Conservation (phyloP, 495 filamentous ascomycete species). For the Neurospora sp. region DNA sequence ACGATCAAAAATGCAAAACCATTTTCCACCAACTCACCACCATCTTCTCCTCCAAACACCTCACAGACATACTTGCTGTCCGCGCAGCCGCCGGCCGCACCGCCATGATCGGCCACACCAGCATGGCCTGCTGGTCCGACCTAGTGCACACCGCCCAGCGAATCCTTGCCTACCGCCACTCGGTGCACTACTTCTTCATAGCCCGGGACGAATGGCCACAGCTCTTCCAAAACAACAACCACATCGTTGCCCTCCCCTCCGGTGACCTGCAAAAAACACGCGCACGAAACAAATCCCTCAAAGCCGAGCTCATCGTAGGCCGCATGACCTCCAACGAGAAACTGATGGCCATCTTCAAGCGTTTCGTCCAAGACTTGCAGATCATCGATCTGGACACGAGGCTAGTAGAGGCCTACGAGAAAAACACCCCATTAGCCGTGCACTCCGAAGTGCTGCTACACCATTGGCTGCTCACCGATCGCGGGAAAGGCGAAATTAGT, state of each 20-base stretch:
- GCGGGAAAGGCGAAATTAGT: not conserved
- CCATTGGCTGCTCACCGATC: not conserved
- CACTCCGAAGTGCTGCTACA: conserved; percentile 11
- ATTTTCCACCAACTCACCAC: fast-evolving
- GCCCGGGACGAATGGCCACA: conserved; percentile 5
- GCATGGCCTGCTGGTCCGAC: conserved; percentile 4
- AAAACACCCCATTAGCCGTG: not conserved
- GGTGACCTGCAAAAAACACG: not conserved
- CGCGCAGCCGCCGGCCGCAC: not conserved
- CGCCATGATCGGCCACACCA: not conserved
- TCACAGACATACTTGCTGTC: not conserved
- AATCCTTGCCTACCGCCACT: conserved; percentile 4
- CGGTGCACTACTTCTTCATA: not conserved
- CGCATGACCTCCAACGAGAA: not conserved
- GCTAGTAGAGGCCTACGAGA: not conserved
- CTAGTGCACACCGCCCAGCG: conserved; percentile 3
- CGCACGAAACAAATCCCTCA: not conserved
- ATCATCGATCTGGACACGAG: not conserved
- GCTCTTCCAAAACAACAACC: conserved; percentile 1
- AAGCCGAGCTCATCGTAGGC: conserved; percentile 1
- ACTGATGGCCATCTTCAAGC: not conserved
- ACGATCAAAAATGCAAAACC: not conserved
- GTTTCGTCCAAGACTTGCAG: conserved; percentile 1
- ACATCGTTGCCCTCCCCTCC: not conserved
- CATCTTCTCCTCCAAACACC: not conserved